A percentile compares a stretch with the other conserved stretches of the same genome.
phyloP scores from a whole-genome alignment of 2,329 filamentous ascomycete species.

The Monosporascus ibericus region DNA sequence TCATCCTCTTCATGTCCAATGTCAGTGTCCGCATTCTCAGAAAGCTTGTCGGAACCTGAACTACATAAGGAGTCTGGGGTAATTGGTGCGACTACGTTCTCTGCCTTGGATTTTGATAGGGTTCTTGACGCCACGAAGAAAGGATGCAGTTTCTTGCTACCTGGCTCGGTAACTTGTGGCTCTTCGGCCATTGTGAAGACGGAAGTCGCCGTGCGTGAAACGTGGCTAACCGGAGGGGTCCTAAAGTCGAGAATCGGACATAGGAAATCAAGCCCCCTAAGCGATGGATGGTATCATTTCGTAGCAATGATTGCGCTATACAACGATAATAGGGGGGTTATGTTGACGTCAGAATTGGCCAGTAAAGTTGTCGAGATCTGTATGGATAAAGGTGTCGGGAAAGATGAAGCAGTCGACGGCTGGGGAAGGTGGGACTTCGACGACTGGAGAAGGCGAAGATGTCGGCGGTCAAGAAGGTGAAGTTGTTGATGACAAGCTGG shows the following conservation, averaged over 20 bases:
- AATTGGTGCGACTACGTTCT: slow-evolving; percentile 14
- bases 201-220: slow-evolving; percentile 13
- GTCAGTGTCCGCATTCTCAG: slow-evolving; percentile 6
- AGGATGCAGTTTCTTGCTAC: slow-evolving; percentile 45
- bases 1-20: slow-evolving; percentile 21
- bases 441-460: no score
- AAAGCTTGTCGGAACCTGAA: slow-evolving; percentile 18
- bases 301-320: no score
- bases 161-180: slow-evolving; percentile 25
- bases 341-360: no score
- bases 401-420: no score
- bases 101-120: slow-evolving; percentile 4
- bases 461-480: no score
- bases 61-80: slow-evolving; percentile 27
- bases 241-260: not conserved
- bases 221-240: no score
- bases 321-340: no score
- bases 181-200: slow-evolving; percentile 40
- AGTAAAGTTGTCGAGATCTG: no score
- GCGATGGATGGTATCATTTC: no score
- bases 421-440: no score
- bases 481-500: no score
- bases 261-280: not conserved
- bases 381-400: no score
- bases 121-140: slow-evolving; percentile 39